Evolutionary conservation across 2,329 filamentous ascomycete species (phyloP), one percentile per base, ranked within the genome.

Genomic region (Fusarium haematococcum): DNA sequence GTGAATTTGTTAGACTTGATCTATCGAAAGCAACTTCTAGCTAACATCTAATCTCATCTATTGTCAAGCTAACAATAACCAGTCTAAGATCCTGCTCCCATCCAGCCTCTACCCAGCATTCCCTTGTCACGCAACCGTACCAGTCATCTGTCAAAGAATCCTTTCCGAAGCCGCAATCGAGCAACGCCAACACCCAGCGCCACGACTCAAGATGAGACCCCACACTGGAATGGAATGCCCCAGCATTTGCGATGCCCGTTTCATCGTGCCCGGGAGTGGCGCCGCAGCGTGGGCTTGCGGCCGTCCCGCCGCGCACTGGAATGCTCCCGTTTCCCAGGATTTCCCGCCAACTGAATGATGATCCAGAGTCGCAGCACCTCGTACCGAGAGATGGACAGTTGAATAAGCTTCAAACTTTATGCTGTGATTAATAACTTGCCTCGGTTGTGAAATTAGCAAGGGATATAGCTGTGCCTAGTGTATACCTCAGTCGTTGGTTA

Each of bases 231-330:
- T 68, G 71, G 71, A 74, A 74, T 74, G 71, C 33, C 35, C 52
- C n/a, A 54, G 43, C 63, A 61, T 50, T 60, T 39, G 32, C 35
- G 48, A 60, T 57, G 67, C 27, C 35, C 64, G 71, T 74, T 74
- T 74, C 71, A 71, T 62, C 64, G 71, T 69, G 61, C 39, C 48
- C 71, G 71, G 71, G 63, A 71, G 68, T 71, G 71, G 71, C 71
- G 67, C 33, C 71, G 71, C 63, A 69, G 71, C 54, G 61, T 71
- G 58, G 67, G 33, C 32, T 23, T 39, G 52, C 6, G 52, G 27
- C n/a, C 52, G n/a, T 23, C 23, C 20, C 8, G 54, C 54, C 54
- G 6, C 35, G 33, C 18, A 39, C 56, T 74, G 68, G 71, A 74
- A 74, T 74, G 68, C 25, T 3, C 14, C 43, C 20, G 43, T 48